These are phyloP conservation scores for Ochetophila trinervis DNA, from an alignment of 306 rosid species.

Conservation along the genomic window DNA sequence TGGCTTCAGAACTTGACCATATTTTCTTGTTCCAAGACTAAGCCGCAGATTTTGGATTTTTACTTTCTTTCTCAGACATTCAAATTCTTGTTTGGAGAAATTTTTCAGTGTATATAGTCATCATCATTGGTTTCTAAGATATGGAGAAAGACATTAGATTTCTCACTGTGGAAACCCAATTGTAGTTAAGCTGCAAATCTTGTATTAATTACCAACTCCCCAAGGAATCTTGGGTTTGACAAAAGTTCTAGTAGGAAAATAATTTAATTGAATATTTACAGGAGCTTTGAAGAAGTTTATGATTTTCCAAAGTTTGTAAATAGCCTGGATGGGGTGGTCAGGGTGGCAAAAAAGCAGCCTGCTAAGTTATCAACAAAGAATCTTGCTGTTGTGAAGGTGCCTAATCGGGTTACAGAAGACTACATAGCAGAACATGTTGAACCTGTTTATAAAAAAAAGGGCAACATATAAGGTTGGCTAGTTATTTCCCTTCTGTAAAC, in stretches of 20 bases:
- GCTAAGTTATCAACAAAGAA: slow-evolving; percentile 54
- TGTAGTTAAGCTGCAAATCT: no score
- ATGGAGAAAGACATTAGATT: no score
- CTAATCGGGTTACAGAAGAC: slow-evolving; percentile 81
- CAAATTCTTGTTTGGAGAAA: no score
- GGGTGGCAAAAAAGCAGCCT: slow-evolving; percentile 67
- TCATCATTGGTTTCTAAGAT: no score
- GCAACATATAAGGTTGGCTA: slow-evolving; percentile 80
- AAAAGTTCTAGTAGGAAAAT: background rate
- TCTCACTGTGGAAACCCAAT: no score
- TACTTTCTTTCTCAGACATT: no score
- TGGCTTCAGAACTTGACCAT: no score
- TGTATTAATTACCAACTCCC: no score
- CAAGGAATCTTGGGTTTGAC: background rate
- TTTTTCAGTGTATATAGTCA: no score
- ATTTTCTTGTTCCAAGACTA: no score
- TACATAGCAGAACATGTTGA: slow-evolving; percentile 73
- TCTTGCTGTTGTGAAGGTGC: slow-evolving; percentile 84
- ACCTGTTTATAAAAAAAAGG: slow-evolving; percentile 65
- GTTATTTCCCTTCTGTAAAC: slow-evolving; percentile 87
- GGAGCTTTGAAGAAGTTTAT: slow-evolving; percentile 88
- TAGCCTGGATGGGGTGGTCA: slow-evolving; percentile 84
- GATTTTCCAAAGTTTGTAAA: slow-evolving; percentile 58
- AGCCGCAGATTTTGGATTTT: no score
- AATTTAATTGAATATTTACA: slow-evolving; percentile 31